Evolutionary conservation across 2,329 filamentous ascomycete genomes (phyloP).

Genomic region (Calonectria pseudoturangicola): DNA sequence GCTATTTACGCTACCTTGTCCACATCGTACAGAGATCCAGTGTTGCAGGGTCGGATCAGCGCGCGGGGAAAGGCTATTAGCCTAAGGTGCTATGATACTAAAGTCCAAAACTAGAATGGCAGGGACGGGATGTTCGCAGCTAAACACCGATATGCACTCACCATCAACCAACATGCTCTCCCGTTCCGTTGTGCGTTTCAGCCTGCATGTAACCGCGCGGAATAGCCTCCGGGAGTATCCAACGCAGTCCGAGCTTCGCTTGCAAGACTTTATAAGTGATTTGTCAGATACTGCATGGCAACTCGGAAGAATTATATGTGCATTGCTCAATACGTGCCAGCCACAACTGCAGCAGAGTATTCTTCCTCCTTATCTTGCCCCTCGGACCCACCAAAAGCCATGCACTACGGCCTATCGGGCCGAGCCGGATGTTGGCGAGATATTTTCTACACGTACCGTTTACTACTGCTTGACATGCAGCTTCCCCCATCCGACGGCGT

Average conservation of each 20-base stretch:
- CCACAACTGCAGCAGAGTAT: not conserved
- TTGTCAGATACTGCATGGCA: not conserved
- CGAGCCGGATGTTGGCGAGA: not conserved
- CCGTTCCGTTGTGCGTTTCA: no score
- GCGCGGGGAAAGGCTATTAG: not conserved
- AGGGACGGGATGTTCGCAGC: not conserved
- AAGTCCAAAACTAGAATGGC: not conserved
- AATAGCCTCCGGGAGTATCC: not conserved
- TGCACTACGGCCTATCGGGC: not conserved
- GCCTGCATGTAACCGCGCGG: not conserved
- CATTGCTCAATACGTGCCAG: not conserved
- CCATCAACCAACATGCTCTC: no score
- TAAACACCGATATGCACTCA: no score
- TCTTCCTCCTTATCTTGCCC: not conserved
- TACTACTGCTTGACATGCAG: not conserved
- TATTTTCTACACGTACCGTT: no score
- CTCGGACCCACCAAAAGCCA: not conserved
- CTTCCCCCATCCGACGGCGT: not conserved
- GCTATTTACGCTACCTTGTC: no score
- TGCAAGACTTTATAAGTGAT: not conserved
- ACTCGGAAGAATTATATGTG: not conserved
- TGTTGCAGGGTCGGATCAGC: not conserved
- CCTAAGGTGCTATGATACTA: not conserved
- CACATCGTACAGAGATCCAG: not conserved
- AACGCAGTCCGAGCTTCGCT: not conserved